Evolutionary conservation across 148 eudicot genomes (phyloP).

Genomic region (Persicaria maculosa): DNA sequence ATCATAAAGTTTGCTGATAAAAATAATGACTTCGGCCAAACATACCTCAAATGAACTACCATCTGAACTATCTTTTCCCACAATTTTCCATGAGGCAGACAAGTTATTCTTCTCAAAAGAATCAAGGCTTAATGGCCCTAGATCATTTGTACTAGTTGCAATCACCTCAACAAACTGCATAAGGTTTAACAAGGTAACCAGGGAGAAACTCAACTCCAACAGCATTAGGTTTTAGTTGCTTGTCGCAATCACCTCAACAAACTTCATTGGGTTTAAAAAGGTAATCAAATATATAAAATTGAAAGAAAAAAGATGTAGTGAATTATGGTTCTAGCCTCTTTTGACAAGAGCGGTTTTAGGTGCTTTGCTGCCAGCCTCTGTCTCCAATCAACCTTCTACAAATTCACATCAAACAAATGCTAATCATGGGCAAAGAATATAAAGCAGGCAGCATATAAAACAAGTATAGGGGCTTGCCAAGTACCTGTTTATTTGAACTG

Average conservation of each 20-base stretch:
- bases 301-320: not conserved
- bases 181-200: not conserved
- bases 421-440: not conserved
- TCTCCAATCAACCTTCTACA: constrained; percentile 76
- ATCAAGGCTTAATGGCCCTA: constrained; percentile 80
- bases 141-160: constrained; percentile 47
- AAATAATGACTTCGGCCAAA: not conserved
- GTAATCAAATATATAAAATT: not conserved
- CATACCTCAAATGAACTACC: constrained; percentile 31
- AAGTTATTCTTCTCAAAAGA: constrained; percentile 46
- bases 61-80: constrained; percentile 30
- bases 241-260: constrained; percentile 58
- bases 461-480: not conserved
- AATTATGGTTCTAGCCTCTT: constrained; percentile 51
- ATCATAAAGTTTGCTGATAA: not conserved
- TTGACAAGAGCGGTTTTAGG: constrained; percentile 62
- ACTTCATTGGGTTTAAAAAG: constrained; percentile 33
- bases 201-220: constrained; percentile 2
- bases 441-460: not conserved
- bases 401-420: constrained; percentile 9
- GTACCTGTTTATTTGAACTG: constrained; percentile 11
- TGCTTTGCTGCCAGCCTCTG: constrained; percentile 63
- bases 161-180: constrained; percentile 75
- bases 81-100: constrained; percentile 75
- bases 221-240: constrained; percentile 14